Conservation (phyloP, 2,329 filamentous ascomycete genomes). For the Cladobotryum mycophilum region DNA sequence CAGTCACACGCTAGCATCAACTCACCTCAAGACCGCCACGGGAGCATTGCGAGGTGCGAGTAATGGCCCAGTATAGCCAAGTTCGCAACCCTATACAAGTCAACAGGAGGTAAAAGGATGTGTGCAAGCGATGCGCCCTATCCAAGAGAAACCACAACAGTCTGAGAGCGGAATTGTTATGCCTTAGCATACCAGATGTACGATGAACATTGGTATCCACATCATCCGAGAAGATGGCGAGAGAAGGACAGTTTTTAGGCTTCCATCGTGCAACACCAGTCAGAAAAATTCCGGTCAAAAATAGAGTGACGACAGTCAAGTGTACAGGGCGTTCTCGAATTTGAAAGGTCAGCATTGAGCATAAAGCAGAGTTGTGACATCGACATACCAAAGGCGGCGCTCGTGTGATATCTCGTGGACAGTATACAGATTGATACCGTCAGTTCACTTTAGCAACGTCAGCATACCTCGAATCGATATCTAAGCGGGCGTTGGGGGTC, state of each 20-base stretch:
- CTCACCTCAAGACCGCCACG: constrained; percentile 26
- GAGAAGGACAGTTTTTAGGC: background rate
- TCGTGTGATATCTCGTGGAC: constrained; percentile 27
- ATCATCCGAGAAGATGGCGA: constrained; percentile 2
- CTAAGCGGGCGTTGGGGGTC: background rate
- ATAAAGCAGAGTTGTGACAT: background rate
- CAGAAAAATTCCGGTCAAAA: background rate
- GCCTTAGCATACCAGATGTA: background rate
- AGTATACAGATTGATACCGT: constrained; percentile 30
- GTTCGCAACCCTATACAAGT: constrained; percentile 12
- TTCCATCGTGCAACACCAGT: background rate
- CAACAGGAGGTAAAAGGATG: constrained; percentile 3
- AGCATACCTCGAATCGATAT: background rate
- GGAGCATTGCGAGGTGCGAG: constrained; percentile 27
- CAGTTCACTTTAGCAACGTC: constrained; percentile 6
- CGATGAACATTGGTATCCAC: background rate
- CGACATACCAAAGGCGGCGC: constrained; percentile 30
- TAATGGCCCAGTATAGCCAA: constrained; percentile 25
- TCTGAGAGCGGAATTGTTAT: background rate
- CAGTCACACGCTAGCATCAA: constrained; percentile 3
- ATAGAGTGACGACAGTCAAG: constrained; percentile 23
- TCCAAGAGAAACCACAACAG: background rate
- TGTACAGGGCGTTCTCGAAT: constrained; percentile 28
- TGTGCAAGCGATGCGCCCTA: background rate
- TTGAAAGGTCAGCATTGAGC: background rate